These are phyloP conservation scores for Kluyveromyces sp. DNA, from an alignment of 1,139 yeast genomes.

Conservation along the genomic window DNA sequence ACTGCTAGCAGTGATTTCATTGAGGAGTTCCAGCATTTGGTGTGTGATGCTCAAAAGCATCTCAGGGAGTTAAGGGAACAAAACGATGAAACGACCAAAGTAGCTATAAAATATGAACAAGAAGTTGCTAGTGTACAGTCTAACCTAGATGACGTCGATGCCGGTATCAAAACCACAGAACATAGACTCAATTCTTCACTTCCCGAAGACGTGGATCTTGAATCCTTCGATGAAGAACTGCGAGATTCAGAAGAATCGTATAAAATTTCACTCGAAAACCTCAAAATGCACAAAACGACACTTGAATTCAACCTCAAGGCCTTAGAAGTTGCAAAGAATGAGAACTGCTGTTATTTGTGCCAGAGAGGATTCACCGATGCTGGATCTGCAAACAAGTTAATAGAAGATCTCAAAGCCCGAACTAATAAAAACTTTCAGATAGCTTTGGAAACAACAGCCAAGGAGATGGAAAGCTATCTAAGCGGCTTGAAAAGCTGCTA, in stretches of 20 bases:
- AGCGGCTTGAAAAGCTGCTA: slow-evolving; percentile 31
- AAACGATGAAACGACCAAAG: slow-evolving; percentile 7
- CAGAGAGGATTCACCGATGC: slow-evolving; percentile 48
- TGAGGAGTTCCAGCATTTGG: background rate
- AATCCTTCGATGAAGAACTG: slow-evolving; percentile 43
- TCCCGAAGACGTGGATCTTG: slow-evolving; percentile 43
- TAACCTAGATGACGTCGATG: slow-evolving; percentile 4
- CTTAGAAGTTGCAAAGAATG: slow-evolving; percentile 48
- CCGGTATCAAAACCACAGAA: background rate
- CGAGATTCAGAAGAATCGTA: slow-evolving; percentile 56
- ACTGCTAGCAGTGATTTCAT: background rate
- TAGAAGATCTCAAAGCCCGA: slow-evolving; percentile 32
- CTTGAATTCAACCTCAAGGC: slow-evolving; percentile 60
- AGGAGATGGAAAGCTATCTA: slow-evolving; percentile 37
- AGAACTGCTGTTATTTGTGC: slow-evolving; percentile 59
- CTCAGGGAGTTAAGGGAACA: background rate
- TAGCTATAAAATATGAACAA: slow-evolving; percentile 15
- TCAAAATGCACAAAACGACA: slow-evolving; percentile 60
- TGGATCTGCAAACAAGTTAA: slow-evolving; percentile 29
- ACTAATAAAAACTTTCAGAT: slow-evolving; percentile 29
- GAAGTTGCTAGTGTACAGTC: background rate
- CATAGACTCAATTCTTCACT: slow-evolving; percentile 13
- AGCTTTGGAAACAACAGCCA: slow-evolving; percentile 32
- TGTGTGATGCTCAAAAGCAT: background rate
- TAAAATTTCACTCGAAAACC: slow-evolving; percentile 50